Percentiles rank a stretch among this genome's conserved stretches.
Evolutionary conservation across 75 land plant species (phyloP).

Genomic region (Cunninghamia lanceolata): DNA sequence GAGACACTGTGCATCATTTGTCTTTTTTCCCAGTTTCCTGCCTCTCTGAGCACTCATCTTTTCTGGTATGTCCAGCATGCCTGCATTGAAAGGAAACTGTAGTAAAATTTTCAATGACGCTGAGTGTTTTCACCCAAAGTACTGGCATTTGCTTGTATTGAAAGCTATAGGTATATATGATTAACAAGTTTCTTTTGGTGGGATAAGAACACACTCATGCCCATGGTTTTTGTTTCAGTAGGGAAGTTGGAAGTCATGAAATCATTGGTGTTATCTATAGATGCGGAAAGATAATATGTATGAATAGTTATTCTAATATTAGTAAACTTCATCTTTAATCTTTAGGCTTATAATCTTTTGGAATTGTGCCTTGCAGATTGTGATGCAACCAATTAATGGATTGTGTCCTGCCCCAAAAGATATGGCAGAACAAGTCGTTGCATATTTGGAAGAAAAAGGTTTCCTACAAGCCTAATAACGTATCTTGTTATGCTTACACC

Average conservation of each 20-base stretch:
- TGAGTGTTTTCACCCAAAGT: neutral
- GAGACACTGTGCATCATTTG: neutral
- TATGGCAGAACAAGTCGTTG: slow-evolving; percentile 68
- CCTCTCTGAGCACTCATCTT: neutral
- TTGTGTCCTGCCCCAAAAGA: slow-evolving; percentile 55
- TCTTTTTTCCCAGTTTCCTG: neutral
- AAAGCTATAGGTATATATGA: neutral
- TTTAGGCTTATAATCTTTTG: neutral
- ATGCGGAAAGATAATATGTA: neutral
- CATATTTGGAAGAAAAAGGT: slow-evolving; percentile 66
- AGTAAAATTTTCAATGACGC: neutral
- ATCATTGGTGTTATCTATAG: neutral
- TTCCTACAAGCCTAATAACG: slow-evolving; percentile 34
- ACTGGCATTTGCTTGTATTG: neutral
- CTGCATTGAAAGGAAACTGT: neutral
- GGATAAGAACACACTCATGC: neutral
- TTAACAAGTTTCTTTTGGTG: neutral
- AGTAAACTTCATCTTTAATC: neutral
- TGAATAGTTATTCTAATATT: neutral
- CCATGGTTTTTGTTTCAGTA: neutral
- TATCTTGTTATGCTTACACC: neutral
- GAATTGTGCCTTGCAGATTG: slow-evolving; percentile 43
- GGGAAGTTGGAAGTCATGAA: neutral
- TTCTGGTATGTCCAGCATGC: neutral
- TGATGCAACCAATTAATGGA: slow-evolving; percentile 39